Evolutionary conservation across 169 alveolate species (phyloP).

Genomic region (Cryptosporidium xiaoi): DNA sequence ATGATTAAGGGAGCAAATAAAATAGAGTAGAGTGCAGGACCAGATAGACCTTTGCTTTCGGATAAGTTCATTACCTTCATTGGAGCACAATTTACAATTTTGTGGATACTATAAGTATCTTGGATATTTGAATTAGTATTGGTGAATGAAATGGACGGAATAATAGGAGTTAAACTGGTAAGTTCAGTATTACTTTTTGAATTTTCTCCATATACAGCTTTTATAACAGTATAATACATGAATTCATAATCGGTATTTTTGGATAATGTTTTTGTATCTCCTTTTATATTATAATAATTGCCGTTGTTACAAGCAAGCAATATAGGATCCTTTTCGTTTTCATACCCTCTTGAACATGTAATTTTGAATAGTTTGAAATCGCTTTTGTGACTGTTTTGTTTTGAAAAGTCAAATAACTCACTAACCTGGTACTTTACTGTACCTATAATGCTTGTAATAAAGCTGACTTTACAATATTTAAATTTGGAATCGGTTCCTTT

Average conservation of each 20-base stretch:
- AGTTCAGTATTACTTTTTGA: background rate
- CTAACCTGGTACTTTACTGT: constrained; percentile 47
- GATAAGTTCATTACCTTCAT: constrained; percentile 47
- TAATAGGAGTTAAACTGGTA: background rate
- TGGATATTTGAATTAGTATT: background rate
- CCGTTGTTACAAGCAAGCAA: constrained; percentile 63
- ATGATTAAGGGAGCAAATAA: constrained; percentile 63
- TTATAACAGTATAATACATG: constrained; percentile 4
- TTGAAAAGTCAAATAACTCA: constrained; percentile 20
- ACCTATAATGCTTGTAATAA: constrained; percentile 24
- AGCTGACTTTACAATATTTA: constrained; percentile 26
- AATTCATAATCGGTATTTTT: constrained; percentile 8
- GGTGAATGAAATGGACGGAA: constrained; percentile 12
- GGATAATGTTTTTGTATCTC: constrained; percentile 53
- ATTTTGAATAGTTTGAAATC: constrained; percentile 40
- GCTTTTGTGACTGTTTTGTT: background rate
- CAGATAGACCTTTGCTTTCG: constrained; percentile 65
- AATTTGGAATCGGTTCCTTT: constrained; percentile 29
- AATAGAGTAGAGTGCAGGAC: constrained; percentile 65
- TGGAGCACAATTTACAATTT: constrained; percentile 38
- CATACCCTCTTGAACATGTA: constrained; percentile 67
- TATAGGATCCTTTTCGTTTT: constrained; percentile 37
- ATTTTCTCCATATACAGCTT: constrained; percentile 29
- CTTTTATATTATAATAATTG: constrained; percentile 36
- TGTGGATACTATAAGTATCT: background rate